A percentile compares a stretch with the other conserved stretches of the same genome.
Conservation (phyloP, 148 eudicot species). For the Amaranthus cruentus region DNA sequence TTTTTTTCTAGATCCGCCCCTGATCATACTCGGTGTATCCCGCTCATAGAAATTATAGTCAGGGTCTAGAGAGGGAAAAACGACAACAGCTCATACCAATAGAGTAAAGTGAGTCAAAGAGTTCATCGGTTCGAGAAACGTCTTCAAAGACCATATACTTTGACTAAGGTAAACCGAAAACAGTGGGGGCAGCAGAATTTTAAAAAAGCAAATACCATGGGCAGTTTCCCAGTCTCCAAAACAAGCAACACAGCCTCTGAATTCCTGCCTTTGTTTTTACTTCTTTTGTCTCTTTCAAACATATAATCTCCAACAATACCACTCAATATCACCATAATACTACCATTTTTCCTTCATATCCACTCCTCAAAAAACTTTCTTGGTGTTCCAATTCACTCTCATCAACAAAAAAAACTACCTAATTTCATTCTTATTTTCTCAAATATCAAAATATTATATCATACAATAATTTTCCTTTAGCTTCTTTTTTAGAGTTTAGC, state of each 20-base stretch:
- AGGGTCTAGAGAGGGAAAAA: no score
- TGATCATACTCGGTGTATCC: no score
- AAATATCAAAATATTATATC: background rate
- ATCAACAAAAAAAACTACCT: background rate
- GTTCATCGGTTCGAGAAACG: no score
- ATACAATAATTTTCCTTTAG: background rate
- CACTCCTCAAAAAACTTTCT: background rate
- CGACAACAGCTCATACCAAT: no score
- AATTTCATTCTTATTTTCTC: background rate
- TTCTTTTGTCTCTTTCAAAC: background rate
- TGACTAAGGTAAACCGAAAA: no score
- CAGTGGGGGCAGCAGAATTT: no score
- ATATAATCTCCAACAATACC: background rate
- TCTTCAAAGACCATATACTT: no score
- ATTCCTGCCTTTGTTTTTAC: background rate
- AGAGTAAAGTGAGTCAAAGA: no score
- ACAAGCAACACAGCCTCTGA: conserved; percentile 29
- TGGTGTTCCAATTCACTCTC: background rate
- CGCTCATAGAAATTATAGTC: no score
- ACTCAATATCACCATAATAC: background rate
- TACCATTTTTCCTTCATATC: background rate
- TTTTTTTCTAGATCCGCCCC: no score
- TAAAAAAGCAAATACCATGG: no score
- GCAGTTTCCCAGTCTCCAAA: conserved; percentile 5
- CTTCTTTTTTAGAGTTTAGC: background rate